Evolutionary conservation across 805 yeast genomes (phyloP), one percentile per base, ranked within the genome.

Genomic region (Saturnispora quitensis): DNA sequence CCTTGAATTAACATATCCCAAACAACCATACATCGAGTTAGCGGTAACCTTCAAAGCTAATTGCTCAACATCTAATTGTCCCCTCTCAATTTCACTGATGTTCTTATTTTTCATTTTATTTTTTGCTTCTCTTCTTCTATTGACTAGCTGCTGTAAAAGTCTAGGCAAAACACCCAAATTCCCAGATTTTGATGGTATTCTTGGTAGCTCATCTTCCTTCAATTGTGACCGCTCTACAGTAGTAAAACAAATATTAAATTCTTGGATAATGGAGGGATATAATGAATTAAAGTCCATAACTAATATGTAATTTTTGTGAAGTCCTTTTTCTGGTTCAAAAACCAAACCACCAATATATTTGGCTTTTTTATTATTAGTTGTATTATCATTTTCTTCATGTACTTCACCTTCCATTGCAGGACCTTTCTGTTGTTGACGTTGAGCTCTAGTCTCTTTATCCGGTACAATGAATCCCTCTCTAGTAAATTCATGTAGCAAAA

Each of bases 21-120:
- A 76, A 77, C 98, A 93, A 64, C 99, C 99, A 70, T 93, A 93
- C 97, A 93, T 91, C n/a, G 99, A 93, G 69, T 93, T 93, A 28
- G 99, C 99, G 2, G 99, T 95, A 64, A 93, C 75, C 66, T 93
- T 93, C 65, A 93, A 77, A 0, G 99, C 98, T 66, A 86, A 95
- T 68, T 93, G 99, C 63, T 90, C 88, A 63, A 90, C 89, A 66
- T 93, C 98, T 73, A 85, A 89, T 63, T 91, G 97, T 0, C 87
- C 84, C 52, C 69, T 79, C 63, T 87, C 89, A 50, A 73, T 69
- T 0, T 81, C 73, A 0, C 82, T 74, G 22, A 82, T 79, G 43
- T 77, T 75, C 34, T 90, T 84, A 57, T 81, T 83, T 60, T 89
- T 89, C 76, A 93, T 76, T 36, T 89, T 69, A 58, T 81, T 83